Percentiles rank a stretch among this genome's conserved stretches.
These are phyloP conservation scores for Chrysoporthe austroafricana DNA, from an alignment of 2,329 filamentous ascomycete genomes.

Conservation along the genomic window DNA sequence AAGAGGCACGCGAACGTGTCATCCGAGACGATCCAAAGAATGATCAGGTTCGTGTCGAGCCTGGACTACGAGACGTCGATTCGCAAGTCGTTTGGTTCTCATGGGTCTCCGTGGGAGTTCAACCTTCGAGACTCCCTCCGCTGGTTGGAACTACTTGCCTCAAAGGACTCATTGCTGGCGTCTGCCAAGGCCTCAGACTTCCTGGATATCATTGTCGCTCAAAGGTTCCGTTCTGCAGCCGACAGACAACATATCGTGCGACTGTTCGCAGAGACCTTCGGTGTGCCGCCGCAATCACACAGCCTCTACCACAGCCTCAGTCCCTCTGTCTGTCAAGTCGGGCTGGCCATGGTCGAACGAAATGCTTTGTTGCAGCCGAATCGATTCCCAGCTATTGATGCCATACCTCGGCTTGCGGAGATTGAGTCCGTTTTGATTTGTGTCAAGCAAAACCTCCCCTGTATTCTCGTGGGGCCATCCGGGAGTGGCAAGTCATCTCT, in stretches of 20 bases:
- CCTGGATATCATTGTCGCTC: conserved; percentile 79
- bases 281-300: conserved; percentile 53
- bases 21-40: conserved; percentile 60
- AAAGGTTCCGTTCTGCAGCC: conserved; percentile 76
- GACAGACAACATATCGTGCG: conserved; percentile 69
- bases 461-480: conserved; percentile 83
- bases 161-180: conserved; percentile 62
- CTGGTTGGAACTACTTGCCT: conserved; percentile 77
- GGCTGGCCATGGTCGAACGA: conserved; percentile 71
- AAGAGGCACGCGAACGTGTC: conserved; percentile 73
- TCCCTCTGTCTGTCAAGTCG: conserved; percentile 72
- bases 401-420: conserved; percentile 65
- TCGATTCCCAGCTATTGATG: conserved; percentile 54
- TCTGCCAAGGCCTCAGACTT: conserved; percentile 71
- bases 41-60: conserved; percentile 81
- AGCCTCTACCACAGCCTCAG: conserved; percentile 75
- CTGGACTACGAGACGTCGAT: conserved; percentile 73
- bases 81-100: conserved; percentile 60
- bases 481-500: conserved; percentile 86
- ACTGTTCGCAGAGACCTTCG: conserved; percentile 71
- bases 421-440: conserved; percentile 88
- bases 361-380: conserved; percentile 58
- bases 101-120: conserved; percentile 89
- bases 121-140: conserved; percentile 89
- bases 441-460: conserved; percentile 83